Evolutionary conservation across 148 eudicot genomes (phyloP).

Genomic region (Chenopodium album): DNA sequence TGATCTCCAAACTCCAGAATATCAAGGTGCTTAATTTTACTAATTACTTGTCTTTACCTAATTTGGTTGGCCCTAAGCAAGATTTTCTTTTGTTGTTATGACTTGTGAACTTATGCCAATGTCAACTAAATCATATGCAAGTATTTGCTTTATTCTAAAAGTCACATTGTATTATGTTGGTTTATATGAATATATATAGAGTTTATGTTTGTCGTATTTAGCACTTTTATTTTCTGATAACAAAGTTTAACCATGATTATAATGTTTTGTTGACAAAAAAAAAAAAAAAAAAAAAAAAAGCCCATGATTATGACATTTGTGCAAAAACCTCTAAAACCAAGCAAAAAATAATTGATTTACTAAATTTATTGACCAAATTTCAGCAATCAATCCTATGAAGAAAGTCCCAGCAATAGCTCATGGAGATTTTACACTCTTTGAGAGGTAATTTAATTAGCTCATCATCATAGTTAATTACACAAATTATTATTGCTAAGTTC

Average conservation of each 20-base stretch:
- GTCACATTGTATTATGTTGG: too few relatives aligned
- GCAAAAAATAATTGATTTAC: background rate
- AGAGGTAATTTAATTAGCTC: constrained; percentile 26
- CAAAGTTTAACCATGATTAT: too few relatives aligned
- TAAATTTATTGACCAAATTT: background rate
- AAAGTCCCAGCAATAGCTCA: constrained; percentile 41
- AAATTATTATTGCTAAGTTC: too few relatives aligned
- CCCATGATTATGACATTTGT: too few relatives aligned
- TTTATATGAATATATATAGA: too few relatives aligned
- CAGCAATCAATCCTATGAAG: constrained; percentile 41
- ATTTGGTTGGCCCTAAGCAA: background rate
- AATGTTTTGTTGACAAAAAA: too few relatives aligned
- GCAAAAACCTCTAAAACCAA: background rate
- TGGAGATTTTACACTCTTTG: constrained; percentile 42
- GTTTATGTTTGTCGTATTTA: too few relatives aligned
- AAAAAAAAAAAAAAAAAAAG: too few relatives aligned
- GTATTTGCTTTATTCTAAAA: too few relatives aligned
- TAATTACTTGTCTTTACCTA: background rate
- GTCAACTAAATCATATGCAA: too few relatives aligned
- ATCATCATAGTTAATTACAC: background rate
- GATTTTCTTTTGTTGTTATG: background rate
- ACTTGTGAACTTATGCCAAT: too few relatives aligned
- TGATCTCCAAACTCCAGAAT: constrained; percentile 35
- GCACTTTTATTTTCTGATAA: too few relatives aligned
- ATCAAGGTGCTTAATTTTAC: constrained; percentile 8